Evolutionary conservation across 169 alveolate species (phyloP).

Genomic region (Eimeria acervulina): DNA sequence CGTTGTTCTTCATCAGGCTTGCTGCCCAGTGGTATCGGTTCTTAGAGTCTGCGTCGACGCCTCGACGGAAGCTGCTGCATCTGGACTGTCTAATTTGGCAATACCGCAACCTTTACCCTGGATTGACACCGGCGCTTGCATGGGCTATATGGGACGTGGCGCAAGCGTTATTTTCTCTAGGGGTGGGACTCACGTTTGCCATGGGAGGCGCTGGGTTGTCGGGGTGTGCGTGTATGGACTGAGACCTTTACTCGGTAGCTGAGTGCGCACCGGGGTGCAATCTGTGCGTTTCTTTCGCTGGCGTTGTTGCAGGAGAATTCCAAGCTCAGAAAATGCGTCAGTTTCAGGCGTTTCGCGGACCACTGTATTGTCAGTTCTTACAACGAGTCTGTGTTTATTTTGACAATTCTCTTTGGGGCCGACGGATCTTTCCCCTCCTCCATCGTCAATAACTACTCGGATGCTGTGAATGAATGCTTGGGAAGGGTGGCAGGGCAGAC

Average conservation of each 20-base stretch:
- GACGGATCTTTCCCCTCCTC: slow-evolving; percentile 24
- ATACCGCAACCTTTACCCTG: slow-evolving; percentile 74
- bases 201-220: neutral
- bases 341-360: slow-evolving; percentile 13
- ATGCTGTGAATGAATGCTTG: neutral
- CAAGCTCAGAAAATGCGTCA: neutral
- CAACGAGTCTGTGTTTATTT: slow-evolving; percentile 34
- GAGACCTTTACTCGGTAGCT: neutral
- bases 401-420: slow-evolving; percentile 33
- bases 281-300: neutral
- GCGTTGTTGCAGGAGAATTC: neutral
- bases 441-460: slow-evolving; percentile 2
- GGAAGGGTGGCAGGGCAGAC: neutral
- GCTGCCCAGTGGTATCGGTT: slow-evolving; percentile 68
- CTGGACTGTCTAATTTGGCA: slow-evolving; percentile 51
- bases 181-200: neutral
- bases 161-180: slow-evolving; percentile 39
- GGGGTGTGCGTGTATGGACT: neutral
- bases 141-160: slow-evolving; percentile 76
- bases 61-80: slow-evolving; percentile 40
- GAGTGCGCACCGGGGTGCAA: neutral
- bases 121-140: slow-evolving; percentile 76
- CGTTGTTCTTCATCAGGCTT: slow-evolving; percentile 15
- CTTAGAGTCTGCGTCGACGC: neutral
- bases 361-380: slow-evolving; percentile 43